Percentiles rank a stretch among this genome's conserved stretches.
Evolutionary conservation across 1,284 basidiomycete genomes (phyloP).

Genomic region (Pisolithus thermaeus): DNA sequence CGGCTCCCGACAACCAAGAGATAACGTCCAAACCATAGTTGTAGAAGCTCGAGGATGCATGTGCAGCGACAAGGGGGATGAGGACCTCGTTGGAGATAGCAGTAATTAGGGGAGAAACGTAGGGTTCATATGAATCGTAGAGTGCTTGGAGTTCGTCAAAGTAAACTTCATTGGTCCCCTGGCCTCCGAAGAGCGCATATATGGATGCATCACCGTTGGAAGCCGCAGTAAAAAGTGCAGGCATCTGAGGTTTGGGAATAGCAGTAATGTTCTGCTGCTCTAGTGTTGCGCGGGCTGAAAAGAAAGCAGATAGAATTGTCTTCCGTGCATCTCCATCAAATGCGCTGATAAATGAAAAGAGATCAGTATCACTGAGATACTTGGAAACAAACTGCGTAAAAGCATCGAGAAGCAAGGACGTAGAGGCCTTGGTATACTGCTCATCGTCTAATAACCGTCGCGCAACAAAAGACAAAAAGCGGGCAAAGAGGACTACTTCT

Average conservation of each 20-base stretch:
- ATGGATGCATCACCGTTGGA: slow-evolving; percentile 69
- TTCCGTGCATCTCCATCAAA: slow-evolving; percentile 77
- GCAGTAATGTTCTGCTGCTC: slow-evolving; percentile 53
- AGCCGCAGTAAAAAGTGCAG: slow-evolving; percentile 74
- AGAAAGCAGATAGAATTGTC: slow-evolving; percentile 77
- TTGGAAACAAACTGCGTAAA: slow-evolving; percentile 75
- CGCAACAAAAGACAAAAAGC: slow-evolving; percentile 73
- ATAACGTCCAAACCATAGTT: slow-evolving; percentile 76
- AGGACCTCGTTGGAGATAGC: slow-evolving; percentile 66
- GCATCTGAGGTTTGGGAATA: slow-evolving; percentile 61
- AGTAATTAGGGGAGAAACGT: slow-evolving; percentile 68
- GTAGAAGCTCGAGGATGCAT: slow-evolving; percentile 66
- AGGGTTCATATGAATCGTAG: slow-evolving; percentile 87
- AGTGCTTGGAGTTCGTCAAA: slow-evolving; percentile 93
- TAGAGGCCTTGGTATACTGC: slow-evolving; percentile 51
- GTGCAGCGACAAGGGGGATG: slow-evolving; percentile 63
- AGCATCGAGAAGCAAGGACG: slow-evolving; percentile 66
- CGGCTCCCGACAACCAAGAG: slow-evolving; percentile 77
- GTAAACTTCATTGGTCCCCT: slow-evolving; percentile 97
- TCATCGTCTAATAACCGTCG: slow-evolving; percentile 52
- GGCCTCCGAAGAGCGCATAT: slow-evolving; percentile 96
- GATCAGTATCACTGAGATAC: slow-evolving; percentile 70
- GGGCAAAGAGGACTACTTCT: slow-evolving; percentile 71
- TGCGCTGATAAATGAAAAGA: slow-evolving; percentile 74
- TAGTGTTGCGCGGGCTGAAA: slow-evolving; percentile 69